Evolutionary conservation across 1,284 basidiomycete genomes (phyloP).

Genomic region (Marasmius sp.): DNA sequence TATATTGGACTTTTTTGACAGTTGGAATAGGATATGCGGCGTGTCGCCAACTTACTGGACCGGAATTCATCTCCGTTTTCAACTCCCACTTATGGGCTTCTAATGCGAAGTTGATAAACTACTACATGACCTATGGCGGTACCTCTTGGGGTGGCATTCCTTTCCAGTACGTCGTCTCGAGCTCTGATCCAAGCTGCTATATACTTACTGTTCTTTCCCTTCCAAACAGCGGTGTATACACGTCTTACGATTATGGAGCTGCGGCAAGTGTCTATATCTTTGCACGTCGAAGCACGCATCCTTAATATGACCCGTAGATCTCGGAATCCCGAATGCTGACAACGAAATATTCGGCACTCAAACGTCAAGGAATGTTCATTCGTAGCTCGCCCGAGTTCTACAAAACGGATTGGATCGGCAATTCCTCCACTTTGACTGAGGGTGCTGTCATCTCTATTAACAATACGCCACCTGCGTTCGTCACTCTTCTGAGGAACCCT

Average conservation of each 20-base stretch:
- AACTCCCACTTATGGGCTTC: constrained; percentile 73
- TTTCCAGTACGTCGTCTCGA: constrained; percentile 45
- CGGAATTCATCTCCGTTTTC: constrained; percentile 74
- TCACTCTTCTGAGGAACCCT: constrained; percentile 67
- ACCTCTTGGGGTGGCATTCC: constrained; percentile 79
- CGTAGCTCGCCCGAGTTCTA: constrained; percentile 74
- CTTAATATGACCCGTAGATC: constrained; percentile 36
- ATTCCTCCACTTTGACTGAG: constrained; percentile 48
- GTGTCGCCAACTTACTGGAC: constrained; percentile 59
- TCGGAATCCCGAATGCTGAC: constrained; percentile 69
- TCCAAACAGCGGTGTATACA: constrained; percentile 48
- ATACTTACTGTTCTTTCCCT: neutral
- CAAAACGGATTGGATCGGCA: constrained; percentile 73
- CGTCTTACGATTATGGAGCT: constrained; percentile 70
- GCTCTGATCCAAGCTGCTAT: neutral
- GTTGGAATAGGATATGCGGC: constrained; percentile 36
- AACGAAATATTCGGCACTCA: constrained; percentile 71
- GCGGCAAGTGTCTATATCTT: constrained; percentile 30
- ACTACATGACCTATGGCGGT: constrained; percentile 72
- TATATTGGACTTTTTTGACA: neutral
- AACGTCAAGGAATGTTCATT: constrained; percentile 72
- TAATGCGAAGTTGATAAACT: constrained; percentile 75
- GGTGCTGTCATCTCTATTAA: constrained; percentile 32
- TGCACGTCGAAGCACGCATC: constrained; percentile 24
- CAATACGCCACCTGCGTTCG: constrained; percentile 48